phyloP scores from a whole-genome alignment of 2,329 filamentous ascomycete genomes.

The Clarireedia homoeocarpa region DNA sequence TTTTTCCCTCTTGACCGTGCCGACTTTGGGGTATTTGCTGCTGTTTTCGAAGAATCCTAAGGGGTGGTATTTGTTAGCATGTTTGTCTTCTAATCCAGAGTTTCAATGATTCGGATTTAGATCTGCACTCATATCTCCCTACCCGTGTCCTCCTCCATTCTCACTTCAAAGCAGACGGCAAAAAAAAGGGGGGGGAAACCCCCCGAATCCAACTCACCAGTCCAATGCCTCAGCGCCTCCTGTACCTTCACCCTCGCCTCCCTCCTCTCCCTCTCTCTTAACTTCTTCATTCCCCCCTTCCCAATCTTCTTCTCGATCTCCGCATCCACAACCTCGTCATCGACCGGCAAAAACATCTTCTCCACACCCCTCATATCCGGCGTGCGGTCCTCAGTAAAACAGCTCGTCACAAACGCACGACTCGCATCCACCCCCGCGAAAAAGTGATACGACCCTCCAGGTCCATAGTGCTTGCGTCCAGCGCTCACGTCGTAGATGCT shows the following conservation, averaged over 20 bases:
- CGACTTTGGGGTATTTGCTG: constrained; percentile 75
- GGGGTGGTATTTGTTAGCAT: constrained; percentile 60
- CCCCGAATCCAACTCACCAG: neutral
- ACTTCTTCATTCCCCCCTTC: constrained; percentile 42
- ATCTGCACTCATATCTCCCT: constrained; percentile 26
- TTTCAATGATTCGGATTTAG: too few species aligned
- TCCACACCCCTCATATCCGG: constrained; percentile 83
- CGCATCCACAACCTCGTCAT: constrained; percentile 54
- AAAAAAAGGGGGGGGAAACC: constrained; percentile 15
- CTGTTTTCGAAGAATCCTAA: constrained; percentile 72
- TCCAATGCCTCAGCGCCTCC: constrained; percentile 67
- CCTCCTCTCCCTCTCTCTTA: constrained; percentile 55
- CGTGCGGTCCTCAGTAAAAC: constrained; percentile 72
- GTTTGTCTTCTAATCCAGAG: constrained; percentile 38
- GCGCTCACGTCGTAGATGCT: constrained; percentile 78
- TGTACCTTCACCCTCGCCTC: constrained; percentile 58
- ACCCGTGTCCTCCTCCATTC: constrained; percentile 13
- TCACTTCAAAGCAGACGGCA: constrained; percentile 37
- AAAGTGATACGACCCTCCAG: constrained; percentile 77
- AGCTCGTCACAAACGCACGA: constrained; percentile 85
- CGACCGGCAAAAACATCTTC: constrained; percentile 67
- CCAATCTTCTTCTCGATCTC: constrained; percentile 28
- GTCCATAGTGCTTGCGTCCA: constrained; percentile 64
- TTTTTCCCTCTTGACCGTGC: constrained; percentile 57
- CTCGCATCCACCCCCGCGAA: constrained; percentile 84